A percentile compares a stretch with the other conserved stretches of the same genome.
These are phyloP conservation scores for Pichia sp. DNA, from an alignment of 1,139 yeast genomes.

Conservation along the genomic window DNA sequence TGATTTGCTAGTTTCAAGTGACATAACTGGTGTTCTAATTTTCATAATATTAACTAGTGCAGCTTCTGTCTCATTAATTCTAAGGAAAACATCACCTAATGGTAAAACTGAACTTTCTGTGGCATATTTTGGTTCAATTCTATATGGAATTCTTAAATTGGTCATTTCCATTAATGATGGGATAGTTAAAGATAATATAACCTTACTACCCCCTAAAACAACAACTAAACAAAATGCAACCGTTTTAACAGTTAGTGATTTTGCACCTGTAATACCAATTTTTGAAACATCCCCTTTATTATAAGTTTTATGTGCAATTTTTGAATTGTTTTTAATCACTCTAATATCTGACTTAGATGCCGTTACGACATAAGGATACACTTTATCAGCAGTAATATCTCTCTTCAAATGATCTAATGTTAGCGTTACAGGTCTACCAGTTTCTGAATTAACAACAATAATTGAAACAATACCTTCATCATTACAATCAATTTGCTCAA, in stretches of 20 bases:
- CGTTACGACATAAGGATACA: conserved; percentile 52
- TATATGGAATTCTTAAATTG: conserved; percentile 35
- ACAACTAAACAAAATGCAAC: conserved; percentile 27
- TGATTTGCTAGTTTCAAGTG: conserved; percentile 25
- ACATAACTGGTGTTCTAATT: conserved; percentile 30
- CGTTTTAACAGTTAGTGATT: conserved; percentile 23
- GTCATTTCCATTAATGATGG: conserved; percentile 51
- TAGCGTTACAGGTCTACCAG: conserved; percentile 65
- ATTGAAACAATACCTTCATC: conserved; percentile 49
- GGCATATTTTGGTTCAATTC: conserved; percentile 36
- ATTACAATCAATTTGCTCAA: conserved; percentile 45
- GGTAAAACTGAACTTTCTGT: conserved; percentile 46
- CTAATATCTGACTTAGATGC: conserved; percentile 60
- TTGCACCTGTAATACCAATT: conserved; percentile 48
- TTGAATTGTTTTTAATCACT: conserved; percentile 54
- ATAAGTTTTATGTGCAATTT: conserved; percentile 52
- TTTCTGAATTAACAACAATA: conserved; percentile 50
- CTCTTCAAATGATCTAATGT: conserved; percentile 48
- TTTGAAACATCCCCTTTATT: conserved; percentile 45
- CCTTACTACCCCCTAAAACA: conserved; percentile 31
- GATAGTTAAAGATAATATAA: conserved; percentile 39
- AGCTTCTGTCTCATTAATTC: conserved; percentile 54
- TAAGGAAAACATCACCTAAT: conserved; percentile 68
- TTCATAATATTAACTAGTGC: conserved; percentile 42
- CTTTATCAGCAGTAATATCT: conserved; percentile 24